Evolutionary conservation across 805 yeast genomes (phyloP), one percentile per base, ranked within the genome.

Genomic region (Spathaspora gorwiae): DNA sequence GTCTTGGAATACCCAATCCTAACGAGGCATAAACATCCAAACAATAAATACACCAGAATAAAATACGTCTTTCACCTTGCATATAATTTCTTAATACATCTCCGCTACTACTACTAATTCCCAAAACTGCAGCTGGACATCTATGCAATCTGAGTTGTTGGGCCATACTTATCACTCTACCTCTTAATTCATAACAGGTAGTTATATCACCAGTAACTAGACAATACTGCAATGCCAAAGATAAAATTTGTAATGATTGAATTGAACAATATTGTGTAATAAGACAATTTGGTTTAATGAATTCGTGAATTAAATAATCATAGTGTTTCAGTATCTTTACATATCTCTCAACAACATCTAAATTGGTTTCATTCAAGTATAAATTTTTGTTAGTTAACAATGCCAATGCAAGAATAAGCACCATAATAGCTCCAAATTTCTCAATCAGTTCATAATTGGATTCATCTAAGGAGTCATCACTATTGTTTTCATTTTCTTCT

Each of bases 141-240:
- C 95, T 73, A 60, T 89, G 95, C 38, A 90, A 69, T 54, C 97
- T 78, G 43, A 90, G 67, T 54, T 89, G 94, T 55, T 87, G 95
- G 5, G 90, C 83, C 90, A 87, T 85, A 26, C 89, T 82, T 10
- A 84, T 79, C 7, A 84, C 82, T 53, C 81, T 73, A 37, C 92
- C 90, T 47, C 96, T 73, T 36, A 86, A 71, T 43, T 83, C 84
- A 66, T 88, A 89, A 48, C 89, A 75, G 1, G 88, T 81, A 7
- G 81, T 74, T 37, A 82, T 76, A 60, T 86, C 90, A 14, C 95
- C 95, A 6, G 78, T 78, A 34, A 83, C 81, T 33, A 86, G 65
- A 57, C 87, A 83, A 57, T 86, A 87, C 47, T 84, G 78, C 26
- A 86, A 66, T 2, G 90, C 81, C 48, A 90, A 67, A 0, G 87